Evolutionary conservation across 2,329 filamentous ascomycete genomes (phyloP), one percentile per base, ranked within the genome.

Genomic region (Dothistroma septosporum): DNA sequence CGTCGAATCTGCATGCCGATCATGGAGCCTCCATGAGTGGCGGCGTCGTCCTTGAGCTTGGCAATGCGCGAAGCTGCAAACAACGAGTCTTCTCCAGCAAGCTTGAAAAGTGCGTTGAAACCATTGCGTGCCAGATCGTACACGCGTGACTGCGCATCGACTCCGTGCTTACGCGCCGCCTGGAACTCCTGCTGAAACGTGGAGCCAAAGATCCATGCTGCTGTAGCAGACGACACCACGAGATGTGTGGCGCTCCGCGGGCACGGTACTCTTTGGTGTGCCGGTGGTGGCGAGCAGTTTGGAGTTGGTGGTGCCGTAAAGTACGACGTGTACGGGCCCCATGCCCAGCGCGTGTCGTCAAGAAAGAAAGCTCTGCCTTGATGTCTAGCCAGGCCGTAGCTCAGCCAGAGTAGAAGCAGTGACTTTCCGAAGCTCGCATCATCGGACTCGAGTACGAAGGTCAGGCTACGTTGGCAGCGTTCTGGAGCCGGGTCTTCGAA

Each of bases 341-440:
- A 94, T 1, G 88, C 87, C 83, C 92, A 96, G 66, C 87, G 82
- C 7, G 88, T 85, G 75, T 96, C 91, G 68, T 95, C 90, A 64
- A 96, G 80, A 76, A 96, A 95, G 75, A 96, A 95, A 0, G 85
- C 81, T 24, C 91, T 81, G 14, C 84, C 84, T 72, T 95, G 89
- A 61, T 86, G 83, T 71, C 87, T 81, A 1, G 91, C 90, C 57
- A 95, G 77, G 3, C 90, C 90, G 72, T 94, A 95, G 28, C 90
- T 87, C 69, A 88, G 88, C 91, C 91, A 96, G 59, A 96, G 73
- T 70, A 87, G 83, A 82, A 95, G 86, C 61, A 96, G 75, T 1
- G 88, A 86, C 65, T 85, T 86, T 6, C 91, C 91, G 10, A 96
- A 79, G 2, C 91, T 91, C 1, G 90, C 89, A 68, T 93, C 87